A percentile compares a stretch with the other conserved stretches of the same genome.
These are phyloP conservation scores for Podospora conica DNA, from an alignment of 495 filamentous ascomycete genomes.

Conservation along the genomic window DNA sequence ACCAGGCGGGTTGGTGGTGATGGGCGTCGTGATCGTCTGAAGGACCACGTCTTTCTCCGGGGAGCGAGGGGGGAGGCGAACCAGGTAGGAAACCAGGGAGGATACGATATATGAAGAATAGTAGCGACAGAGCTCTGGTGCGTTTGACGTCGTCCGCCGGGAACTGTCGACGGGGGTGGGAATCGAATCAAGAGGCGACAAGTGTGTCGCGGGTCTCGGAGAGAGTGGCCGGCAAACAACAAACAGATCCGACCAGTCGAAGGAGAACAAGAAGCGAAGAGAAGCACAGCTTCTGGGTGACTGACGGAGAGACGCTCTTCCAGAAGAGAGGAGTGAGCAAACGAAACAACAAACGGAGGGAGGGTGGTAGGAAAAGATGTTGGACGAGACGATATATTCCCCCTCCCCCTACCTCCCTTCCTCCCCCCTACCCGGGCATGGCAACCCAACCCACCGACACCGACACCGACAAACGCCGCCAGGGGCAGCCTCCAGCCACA, in stretches of 20 bases:
- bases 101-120: not conserved
- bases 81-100: not conserved
- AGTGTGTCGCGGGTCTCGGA: constrained; percentile 1
- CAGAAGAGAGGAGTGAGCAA: constrained; percentile 1
- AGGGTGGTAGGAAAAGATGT: not conserved
- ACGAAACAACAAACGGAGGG: constrained; percentile 1
- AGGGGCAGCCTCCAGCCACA: not conserved
- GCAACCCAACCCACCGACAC: not conserved
- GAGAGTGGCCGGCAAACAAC: constrained; percentile 1
- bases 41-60: not conserved
- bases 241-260: constrained; percentile 1
- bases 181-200: constrained; percentile 4
- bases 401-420: not conserved
- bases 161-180: not conserved
- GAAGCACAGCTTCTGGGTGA: constrained; percentile 14
- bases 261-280: constrained; percentile 6
- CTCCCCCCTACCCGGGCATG: not conserved
- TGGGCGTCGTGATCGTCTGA: not conserved
- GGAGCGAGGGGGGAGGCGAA: not conserved
- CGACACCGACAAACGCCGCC: not conserved
- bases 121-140: not conserved
- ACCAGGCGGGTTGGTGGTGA: not conserved
- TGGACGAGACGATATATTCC: not conserved
- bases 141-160: not conserved
- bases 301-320: not conserved